Percentiles rank a stretch among this genome's conserved stretches.
phyloP scores from a whole-genome alignment of 768 basidiomycete species.

The Pleurotus tuber-regium region DNA sequence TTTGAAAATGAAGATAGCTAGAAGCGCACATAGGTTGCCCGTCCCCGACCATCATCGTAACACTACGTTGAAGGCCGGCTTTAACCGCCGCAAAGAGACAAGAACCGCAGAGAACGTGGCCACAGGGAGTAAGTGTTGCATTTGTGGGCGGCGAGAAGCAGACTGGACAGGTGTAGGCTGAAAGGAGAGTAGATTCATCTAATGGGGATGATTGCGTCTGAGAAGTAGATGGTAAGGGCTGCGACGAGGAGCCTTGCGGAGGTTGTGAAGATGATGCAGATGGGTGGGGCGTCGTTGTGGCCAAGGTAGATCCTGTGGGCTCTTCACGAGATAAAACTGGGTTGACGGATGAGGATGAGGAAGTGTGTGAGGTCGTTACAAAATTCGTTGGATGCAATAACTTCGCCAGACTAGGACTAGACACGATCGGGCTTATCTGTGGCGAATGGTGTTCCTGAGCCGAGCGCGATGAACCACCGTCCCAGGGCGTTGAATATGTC shows the following conservation, averaged over 20 bases:
- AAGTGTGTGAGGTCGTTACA: no score
- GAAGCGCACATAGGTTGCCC: slow-evolving; percentile 37
- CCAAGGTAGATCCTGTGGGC: no score
- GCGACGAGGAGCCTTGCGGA: neutral
- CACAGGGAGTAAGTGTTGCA: slow-evolving; percentile 77
- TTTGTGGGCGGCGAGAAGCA: slow-evolving; percentile 76
- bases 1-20: neutral
- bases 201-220: slow-evolving; percentile 11
- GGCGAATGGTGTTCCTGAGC: neutral
- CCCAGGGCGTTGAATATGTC: no score
- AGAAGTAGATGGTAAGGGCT: neutral
- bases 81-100: slow-evolving; percentile 76
- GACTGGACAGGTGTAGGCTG: slow-evolving; percentile 75
- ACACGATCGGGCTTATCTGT: neutral
- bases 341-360: no score
- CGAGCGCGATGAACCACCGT: neutral
- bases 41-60: slow-evolving; percentile 25
- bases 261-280: neutral
- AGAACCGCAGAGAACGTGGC: slow-evolving; percentile 73
- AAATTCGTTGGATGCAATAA: slow-evolving; percentile 1
- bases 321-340: no score
- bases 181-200: slow-evolving; percentile 35
- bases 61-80: slow-evolving; percentile 51
- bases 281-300: neutral
- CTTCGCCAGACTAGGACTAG: neutral